Base-by-base conservation (phyloP, 345 rosid species). In the Trapa bicornis region DNA sequence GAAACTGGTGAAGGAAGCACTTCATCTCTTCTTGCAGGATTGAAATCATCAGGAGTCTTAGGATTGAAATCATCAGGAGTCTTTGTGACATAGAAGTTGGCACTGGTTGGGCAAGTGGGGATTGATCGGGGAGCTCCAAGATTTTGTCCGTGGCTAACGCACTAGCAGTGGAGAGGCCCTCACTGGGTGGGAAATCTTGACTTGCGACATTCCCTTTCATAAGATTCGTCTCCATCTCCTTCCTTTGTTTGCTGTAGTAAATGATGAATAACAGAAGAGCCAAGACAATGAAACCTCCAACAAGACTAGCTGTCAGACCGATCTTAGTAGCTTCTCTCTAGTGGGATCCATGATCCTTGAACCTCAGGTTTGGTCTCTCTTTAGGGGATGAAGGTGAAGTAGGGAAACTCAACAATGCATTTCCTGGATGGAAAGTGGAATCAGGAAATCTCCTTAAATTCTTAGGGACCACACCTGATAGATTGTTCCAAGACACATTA, bases 381-480 rank as follows among this genome's bases (percentile, higher is more conserved):
- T 76, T 67, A 16, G 84, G 77, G 50, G 85, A 78, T 64, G 62
- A 56, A n/a, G 69, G 66, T 37, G 82, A 79, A 72, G 72, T 16
- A 36, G 84, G 80, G 64, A 87, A 72, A 63, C 47, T 61, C 76
- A 92, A 79, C 64, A 89, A 73, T 32, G 82, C 68, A 72, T 92
- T 92, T 71, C 98, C 98, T 2, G 98, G 98, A 75, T 85, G 91
- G 76, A 89, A 89, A 35, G 95, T 77, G 29, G 96, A 83, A 68
- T 83, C 92, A 61, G 98, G 92, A 82, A 89, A 92, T 47, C 75
- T 69, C 75, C 76, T 77, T 60, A 92, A 80, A 75, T 80, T 85
- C 63, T 72, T 80, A 6, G 98, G 98, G 6, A 92, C 72, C 12
- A 65, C 72, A 60, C 98, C 98, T 54, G 98, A 87, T 67, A 92